phyloP scores from a whole-genome alignment of 129 eudicot species.

The Centella asiatica region DNA sequence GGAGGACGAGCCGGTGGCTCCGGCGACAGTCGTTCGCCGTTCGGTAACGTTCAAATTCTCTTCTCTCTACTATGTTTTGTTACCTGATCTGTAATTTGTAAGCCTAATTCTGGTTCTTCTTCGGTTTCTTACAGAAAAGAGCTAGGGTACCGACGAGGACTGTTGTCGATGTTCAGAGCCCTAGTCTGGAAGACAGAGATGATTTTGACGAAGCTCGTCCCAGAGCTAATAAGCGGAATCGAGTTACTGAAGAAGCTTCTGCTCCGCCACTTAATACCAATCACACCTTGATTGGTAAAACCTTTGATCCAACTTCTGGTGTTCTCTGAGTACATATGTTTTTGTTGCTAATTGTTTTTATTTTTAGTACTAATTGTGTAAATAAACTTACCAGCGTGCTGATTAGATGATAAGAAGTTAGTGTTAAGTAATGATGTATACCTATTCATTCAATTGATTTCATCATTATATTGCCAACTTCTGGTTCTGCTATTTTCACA shows the following conservation, averaged over 20 bases:
- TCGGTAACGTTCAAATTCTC: constrained; percentile 29
- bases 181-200: constrained; percentile 36
- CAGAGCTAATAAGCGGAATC: constrained; percentile 36
- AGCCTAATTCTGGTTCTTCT: constrained; percentile 6
- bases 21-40: constrained; percentile 50
- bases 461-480: background rate
- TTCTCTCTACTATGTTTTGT: background rate
- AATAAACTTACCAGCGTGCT: too few species aligned
- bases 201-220: constrained; percentile 52
- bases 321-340: background rate
- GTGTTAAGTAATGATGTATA: too few species aligned
- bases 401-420: too few species aligned
- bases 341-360: background rate
- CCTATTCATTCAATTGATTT: too few species aligned
- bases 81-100: background rate
- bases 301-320: background rate
- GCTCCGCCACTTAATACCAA: constrained; percentile 20
- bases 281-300: constrained; percentile 52
- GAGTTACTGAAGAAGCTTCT: constrained; percentile 31
- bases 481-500: background rate
- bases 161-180: constrained; percentile 9
- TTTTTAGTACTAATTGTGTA: background rate
- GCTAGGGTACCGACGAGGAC: constrained; percentile 50
- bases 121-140: constrained; percentile 42
- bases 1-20: constrained; percentile 48